Base-by-base conservation (phyloP, 1,284 basidiomycete species). In the Agroathelia rolfsii region DNA sequence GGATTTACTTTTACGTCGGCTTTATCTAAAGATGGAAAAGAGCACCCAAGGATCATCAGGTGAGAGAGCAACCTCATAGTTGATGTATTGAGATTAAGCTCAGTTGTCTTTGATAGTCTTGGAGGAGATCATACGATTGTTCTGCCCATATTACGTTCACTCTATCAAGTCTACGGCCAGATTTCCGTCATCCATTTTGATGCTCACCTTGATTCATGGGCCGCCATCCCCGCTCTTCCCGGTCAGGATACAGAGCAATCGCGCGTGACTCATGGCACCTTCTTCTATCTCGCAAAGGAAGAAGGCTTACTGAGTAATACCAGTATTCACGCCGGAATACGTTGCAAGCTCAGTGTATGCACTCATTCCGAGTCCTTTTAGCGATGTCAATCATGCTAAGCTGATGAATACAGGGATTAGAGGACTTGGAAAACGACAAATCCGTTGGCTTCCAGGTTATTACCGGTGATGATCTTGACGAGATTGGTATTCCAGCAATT, bases 231-330 rank as follows among this genome's bases (percentile, higher is more conserved):
- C 5, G 37, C 26, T 12, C 28, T 28, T 13, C 38, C 33, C 17
- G 43, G 43, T 12, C 25, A 24, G 9, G 11, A 26, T 6, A 34
- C 40, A n/a, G 13, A 28, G 17, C 39, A 40, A 23, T 28, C 39
- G 16, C 40, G 12, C 18, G 39, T 41, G 15, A 51, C 39, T 1
- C 49, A 49, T 28, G 47, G 49, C 3, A 46, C 49, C 21, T 51
- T 48, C 41, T 52, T 54, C 39, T 36, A 39, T 41, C 24, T 40
- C n/a, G 55, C 56, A 5, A 41, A 41, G 28, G 38, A 47, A 16
- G 55, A 57, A 35, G 51, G 53, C 21, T 33, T 56, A n/a, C 47
- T 56, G 32, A 43, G 43, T 16, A 53, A 50, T 28, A 49, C 45
- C 20, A 49, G 45, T 28, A 44, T 52, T 22, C 51, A 53, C 34